phyloP scores from a whole-genome alignment of 208 protist species.

The Naegleria lovaniensis region DNA sequence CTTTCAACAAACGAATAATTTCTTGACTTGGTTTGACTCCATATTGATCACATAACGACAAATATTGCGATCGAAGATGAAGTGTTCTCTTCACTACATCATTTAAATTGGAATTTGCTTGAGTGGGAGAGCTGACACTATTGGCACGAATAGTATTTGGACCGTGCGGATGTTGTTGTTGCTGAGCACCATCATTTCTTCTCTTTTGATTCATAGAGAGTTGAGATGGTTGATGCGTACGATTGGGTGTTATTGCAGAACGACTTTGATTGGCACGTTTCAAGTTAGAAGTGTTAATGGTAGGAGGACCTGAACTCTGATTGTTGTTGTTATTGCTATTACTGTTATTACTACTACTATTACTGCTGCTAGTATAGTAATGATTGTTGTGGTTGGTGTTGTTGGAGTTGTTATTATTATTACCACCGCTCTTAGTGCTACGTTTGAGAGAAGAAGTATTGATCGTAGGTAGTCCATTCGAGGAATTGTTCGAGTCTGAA shows the following conservation, averaged over 20 bases:
- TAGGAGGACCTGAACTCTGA: not conserved
- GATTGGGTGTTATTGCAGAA: not conserved
- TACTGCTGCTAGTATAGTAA: too few species aligned
- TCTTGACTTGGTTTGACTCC: not conserved
- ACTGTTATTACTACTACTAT: too few species aligned
- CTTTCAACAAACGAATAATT: not conserved
- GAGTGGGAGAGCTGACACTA: not conserved
- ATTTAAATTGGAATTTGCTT: not conserved
- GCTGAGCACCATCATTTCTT: not conserved
- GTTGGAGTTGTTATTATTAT: too few species aligned
- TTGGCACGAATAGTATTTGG: not conserved
- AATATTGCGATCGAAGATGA: not conserved
- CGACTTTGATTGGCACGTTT: not conserved
- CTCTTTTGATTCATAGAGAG: not conserved
- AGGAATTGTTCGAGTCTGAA: not conserved
- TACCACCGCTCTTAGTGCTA: not conserved
- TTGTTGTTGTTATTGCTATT: not conserved
- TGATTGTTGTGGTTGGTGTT: too few species aligned
- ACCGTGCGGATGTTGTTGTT: too few species aligned
- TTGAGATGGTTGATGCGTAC: not conserved
- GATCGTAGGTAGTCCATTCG: not conserved
- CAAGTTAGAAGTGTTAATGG: not conserved
- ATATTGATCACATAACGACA: not conserved
- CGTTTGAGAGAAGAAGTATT: not conserved
- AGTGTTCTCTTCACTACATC: not conserved